Percentiles rank a stretch among this genome's conserved stretches.
These are phyloP conservation scores for Trametes gibbosa DNA, from an alignment of 768 basidiomycete species.

Conservation along the genomic window DNA sequence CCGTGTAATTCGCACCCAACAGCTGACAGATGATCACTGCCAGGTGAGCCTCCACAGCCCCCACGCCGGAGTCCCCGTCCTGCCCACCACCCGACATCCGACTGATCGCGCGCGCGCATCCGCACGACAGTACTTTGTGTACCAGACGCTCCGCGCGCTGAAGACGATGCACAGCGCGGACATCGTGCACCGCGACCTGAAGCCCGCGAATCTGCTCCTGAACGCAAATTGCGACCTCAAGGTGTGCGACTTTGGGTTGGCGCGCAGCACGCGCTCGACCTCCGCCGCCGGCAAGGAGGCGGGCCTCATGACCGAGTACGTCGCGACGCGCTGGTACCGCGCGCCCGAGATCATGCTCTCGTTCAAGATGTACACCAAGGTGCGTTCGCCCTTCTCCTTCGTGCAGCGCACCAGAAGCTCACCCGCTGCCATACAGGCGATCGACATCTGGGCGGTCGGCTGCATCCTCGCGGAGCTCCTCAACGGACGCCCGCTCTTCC, in stretches of 20 bases:
- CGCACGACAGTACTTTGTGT: slow-evolving; percentile 65
- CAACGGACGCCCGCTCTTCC: slow-evolving; percentile 79
- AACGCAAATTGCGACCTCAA: slow-evolving; percentile 91
- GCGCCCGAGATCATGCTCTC: slow-evolving; percentile 95
- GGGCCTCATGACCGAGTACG: slow-evolving; percentile 79
- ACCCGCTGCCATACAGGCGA: slow-evolving; percentile 42
- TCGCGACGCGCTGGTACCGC: slow-evolving; percentile 91
- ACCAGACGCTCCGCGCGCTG: slow-evolving; percentile 81
- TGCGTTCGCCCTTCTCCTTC: slow-evolving; percentile 25
- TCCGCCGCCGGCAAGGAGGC: slow-evolving; percentile 56
- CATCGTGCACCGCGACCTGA: slow-evolving; percentile 75
- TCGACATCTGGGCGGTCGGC: slow-evolving; percentile 74
- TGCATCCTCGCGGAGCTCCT: slow-evolving; percentile 83
- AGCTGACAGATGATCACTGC: slow-evolving; percentile 87
- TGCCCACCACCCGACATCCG: background rate
- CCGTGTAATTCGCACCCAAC: slow-evolving; percentile 86
- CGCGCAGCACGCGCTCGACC: slow-evolving; percentile 60
- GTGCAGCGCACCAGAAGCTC: no score
- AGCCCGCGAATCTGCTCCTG: slow-evolving; percentile 84
- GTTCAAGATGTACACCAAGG: slow-evolving; percentile 86
- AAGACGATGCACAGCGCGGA: slow-evolving; percentile 89
- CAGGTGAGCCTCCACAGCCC: slow-evolving; percentile 44
- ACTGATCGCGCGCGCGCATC: slow-evolving; percentile 6
- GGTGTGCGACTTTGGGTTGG: slow-evolving; percentile 87
- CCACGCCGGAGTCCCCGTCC: no score